phyloP scores from a whole-genome alignment of 2,329 filamentous ascomycete species.

The Claviceps pusilla region DNA sequence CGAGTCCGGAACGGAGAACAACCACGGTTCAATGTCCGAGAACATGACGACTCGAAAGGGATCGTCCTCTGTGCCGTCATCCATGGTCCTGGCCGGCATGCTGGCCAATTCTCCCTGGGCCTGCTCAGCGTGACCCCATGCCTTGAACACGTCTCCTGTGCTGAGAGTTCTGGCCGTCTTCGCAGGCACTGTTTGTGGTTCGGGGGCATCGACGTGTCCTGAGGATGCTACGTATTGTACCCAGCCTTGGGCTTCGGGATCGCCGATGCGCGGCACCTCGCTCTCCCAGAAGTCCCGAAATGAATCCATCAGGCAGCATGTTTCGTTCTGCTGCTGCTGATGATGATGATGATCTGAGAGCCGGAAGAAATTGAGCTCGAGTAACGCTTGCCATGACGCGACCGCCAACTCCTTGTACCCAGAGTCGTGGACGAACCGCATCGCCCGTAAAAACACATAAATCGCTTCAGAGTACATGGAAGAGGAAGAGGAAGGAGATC shows the following conservation, averaged over 20 bases:
- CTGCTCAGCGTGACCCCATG: conserved; percentile 42
- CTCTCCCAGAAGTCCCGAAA: conserved; percentile 79
- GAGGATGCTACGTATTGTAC: conserved; percentile 26
- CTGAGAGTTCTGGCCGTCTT: conserved; percentile 1
- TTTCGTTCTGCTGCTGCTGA: conserved; percentile 6
- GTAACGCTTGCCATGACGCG: conserved; percentile 66
- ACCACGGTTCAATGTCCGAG: conserved; percentile 52
- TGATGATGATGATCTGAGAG: conserved; percentile 3
- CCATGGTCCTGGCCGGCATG: conserved; percentile 57
- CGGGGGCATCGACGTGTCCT: conserved; percentile 25
- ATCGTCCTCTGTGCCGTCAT: conserved; percentile 64
- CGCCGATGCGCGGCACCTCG: conserved; percentile 65
- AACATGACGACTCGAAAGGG: conserved; percentile 71
- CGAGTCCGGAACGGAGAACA: conserved; percentile 35
- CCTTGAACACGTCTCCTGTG: conserved; percentile 32
- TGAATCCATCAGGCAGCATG: conserved; percentile 13
- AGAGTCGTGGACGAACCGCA: conserved; percentile 56
- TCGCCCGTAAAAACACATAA: conserved; percentile 63
- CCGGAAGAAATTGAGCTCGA: conserved; percentile 56
- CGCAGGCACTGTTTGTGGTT: conserved; percentile 12
- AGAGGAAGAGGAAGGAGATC: background rate
- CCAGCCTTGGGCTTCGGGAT: conserved; percentile 59
- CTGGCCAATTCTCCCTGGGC: conserved; percentile 30
- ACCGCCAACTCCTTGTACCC: conserved; percentile 66
- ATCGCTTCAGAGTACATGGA: conserved; percentile 23